These are phyloP conservation scores for Crataegus laevigata DNA, from an alignment of 306 rosid genomes.

Conservation along the genomic window DNA sequence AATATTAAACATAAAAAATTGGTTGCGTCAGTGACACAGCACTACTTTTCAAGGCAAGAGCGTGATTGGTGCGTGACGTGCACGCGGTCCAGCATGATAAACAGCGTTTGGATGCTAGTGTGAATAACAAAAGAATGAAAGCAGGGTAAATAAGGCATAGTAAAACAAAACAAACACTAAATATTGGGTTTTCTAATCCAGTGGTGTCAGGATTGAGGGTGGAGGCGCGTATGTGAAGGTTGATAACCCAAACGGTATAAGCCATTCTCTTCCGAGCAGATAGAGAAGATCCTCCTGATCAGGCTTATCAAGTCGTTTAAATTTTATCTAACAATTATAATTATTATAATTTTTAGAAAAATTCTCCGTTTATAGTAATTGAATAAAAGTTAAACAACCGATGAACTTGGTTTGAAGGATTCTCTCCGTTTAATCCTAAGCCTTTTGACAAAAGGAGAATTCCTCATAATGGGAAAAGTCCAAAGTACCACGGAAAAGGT, in stretches of 20 bases:
- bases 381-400: too few relatives aligned
- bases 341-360: too few relatives aligned
- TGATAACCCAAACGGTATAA: slow-evolving; percentile 15
- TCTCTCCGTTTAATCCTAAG: too few relatives aligned
- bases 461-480: background rate
- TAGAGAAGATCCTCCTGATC: too few relatives aligned
- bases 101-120: background rate
- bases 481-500: slow-evolving; percentile 69
- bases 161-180: too few relatives aligned
- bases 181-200: background rate
- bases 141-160: slow-evolving; percentile 8
- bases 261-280: too few relatives aligned
- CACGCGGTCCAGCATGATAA: slow-evolving; percentile 4
- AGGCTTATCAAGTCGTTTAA: too few relatives aligned
- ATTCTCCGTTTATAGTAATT: too few relatives aligned
- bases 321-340: too few relatives aligned
- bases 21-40: slow-evolving; percentile 16
- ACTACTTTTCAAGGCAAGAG: background rate
- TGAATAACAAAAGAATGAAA: background rate
- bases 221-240: slow-evolving; percentile 18
- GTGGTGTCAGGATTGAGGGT: background rate
- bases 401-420: too few relatives aligned
- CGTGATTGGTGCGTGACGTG: slow-evolving; percentile 11
- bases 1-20: background rate
- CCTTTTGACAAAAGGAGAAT: background rate